Evolutionary conservation across 495 filamentous ascomycete genomes (phyloP).

Genomic region (Tuber borchii): DNA sequence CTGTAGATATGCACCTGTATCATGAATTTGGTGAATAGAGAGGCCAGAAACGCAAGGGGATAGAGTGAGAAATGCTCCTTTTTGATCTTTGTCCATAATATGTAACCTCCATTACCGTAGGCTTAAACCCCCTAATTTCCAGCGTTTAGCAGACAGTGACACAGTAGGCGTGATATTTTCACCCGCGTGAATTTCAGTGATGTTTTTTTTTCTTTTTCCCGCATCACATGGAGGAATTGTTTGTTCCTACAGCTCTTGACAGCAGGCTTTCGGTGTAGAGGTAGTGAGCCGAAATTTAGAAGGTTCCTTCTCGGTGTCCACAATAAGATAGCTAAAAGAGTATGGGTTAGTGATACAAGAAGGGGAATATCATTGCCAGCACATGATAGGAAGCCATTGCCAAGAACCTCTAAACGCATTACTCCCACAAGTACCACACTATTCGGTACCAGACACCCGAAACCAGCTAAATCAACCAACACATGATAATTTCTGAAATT

Average conservation of each 20-base stretch:
- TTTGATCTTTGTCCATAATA: neutral
- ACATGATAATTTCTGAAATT: too few species aligned
- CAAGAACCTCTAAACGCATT: neutral
- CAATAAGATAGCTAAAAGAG: neutral
- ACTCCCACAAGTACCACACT: neutral
- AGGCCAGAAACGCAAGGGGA: neutral
- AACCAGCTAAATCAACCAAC: too few species aligned
- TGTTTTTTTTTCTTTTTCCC: neutral
- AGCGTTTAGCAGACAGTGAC: neutral
- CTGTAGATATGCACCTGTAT: neutral
- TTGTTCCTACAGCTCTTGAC: neutral
- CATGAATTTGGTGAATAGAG: neutral
- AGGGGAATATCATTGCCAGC: neutral
- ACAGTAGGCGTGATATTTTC: neutral
- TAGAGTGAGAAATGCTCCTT: neutral
- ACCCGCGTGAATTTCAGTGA: neutral
- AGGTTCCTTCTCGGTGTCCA: neutral
- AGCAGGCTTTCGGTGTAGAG: neutral
- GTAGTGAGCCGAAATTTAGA: neutral
- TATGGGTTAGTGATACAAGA: neutral
- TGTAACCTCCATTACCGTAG: neutral
- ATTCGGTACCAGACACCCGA: too few species aligned
- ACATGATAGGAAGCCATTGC: neutral
- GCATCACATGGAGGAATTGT: neutral
- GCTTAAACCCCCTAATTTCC: neutral